Evolutionary conservation across 345 rosid genomes (phyloP).

Genomic region (Durio zibethinus): DNA sequence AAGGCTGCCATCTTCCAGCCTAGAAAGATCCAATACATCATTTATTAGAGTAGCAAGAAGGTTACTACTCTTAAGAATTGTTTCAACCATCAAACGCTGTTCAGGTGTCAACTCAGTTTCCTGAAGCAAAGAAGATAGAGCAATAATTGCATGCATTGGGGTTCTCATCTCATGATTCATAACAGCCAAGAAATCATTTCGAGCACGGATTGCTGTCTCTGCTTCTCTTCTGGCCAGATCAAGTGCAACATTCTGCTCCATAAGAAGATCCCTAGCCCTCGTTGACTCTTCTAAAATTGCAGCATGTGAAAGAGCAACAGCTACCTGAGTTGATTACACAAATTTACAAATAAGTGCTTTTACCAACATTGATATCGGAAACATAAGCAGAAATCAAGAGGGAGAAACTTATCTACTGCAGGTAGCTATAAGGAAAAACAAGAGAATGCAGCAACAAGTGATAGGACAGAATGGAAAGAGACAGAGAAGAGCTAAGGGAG

Average conservation of each 20-base stretch:
- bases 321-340: slow-evolving; percentile 56
- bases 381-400: neutral
- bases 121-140: slow-evolving; percentile 94
- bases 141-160: slow-evolving; percentile 97
- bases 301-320: slow-evolving; percentile 97
- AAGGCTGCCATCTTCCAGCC: slow-evolving; percentile 99
- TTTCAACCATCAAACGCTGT: slow-evolving; percentile 95
- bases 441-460: slow-evolving; percentile 2
- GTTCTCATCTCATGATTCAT: slow-evolving; percentile 99
- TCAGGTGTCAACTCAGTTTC: slow-evolving; percentile 93
- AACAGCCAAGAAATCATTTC: slow-evolving; percentile 95
- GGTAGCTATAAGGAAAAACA: neutral
- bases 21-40: slow-evolving; percentile 95
- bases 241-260: slow-evolving; percentile 95
- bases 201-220: slow-evolving; percentile 92
- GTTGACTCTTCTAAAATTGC: slow-evolving; percentile 96
- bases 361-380: neutral
- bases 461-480: neutral
- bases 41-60: slow-evolving; percentile 86
- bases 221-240: slow-evolving; percentile 93
- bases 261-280: slow-evolving; percentile 96
- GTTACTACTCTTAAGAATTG: slow-evolving; percentile 87
- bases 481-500: neutral
- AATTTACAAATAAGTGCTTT: slow-evolving; percentile 10
- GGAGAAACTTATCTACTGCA: neutral